These are phyloP conservation scores for Aethionema arabicum DNA, from an alignment of 345 rosid genomes.

Conservation along the genomic window DNA sequence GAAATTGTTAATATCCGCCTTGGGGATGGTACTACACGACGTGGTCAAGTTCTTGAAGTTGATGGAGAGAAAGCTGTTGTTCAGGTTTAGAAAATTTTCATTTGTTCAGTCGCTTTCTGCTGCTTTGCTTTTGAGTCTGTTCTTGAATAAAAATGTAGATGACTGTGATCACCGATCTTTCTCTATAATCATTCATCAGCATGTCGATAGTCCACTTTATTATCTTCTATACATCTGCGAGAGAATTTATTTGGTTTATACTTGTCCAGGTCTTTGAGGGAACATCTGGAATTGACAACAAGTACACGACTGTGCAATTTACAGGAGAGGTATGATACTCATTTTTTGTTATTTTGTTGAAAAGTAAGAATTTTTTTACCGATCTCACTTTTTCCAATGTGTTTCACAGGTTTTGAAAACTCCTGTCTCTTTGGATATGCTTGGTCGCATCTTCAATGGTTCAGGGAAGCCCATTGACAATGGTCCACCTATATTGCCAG, in stretches of 20 bases:
- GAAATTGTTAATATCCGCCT: constrained; percentile 93
- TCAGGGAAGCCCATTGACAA: constrained; percentile 97
- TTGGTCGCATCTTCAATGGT: constrained; percentile 94
- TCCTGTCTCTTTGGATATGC: constrained; percentile 94
- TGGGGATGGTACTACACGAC: constrained; percentile 82
- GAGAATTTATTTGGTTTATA: neutral
- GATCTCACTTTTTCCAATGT: constrained; percentile 1
- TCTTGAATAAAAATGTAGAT: neutral
- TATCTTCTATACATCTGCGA: neutral
- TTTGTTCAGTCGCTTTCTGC: constrained; percentile 14
- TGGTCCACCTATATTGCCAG: constrained; percentile 91
- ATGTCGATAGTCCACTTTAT: neutral
- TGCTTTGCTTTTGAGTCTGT: neutral
- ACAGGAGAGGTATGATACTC: constrained; percentile 77
- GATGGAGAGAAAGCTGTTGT: constrained; percentile 98
- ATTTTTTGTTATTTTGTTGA: neutral
- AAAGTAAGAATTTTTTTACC: neutral
- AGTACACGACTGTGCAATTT: constrained; percentile 88
- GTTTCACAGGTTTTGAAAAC: constrained; percentile 73
- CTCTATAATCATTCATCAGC: neutral
- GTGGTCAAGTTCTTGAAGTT: constrained; percentile 97
- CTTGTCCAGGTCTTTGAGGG: constrained; percentile 81
- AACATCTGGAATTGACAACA: constrained; percentile 93
- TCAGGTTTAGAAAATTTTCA: constrained; percentile 48
- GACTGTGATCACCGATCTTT: too few species aligned